Base-by-base conservation (phyloP, 257 asterid genomes). In the Fraxinus americana region DNA sequence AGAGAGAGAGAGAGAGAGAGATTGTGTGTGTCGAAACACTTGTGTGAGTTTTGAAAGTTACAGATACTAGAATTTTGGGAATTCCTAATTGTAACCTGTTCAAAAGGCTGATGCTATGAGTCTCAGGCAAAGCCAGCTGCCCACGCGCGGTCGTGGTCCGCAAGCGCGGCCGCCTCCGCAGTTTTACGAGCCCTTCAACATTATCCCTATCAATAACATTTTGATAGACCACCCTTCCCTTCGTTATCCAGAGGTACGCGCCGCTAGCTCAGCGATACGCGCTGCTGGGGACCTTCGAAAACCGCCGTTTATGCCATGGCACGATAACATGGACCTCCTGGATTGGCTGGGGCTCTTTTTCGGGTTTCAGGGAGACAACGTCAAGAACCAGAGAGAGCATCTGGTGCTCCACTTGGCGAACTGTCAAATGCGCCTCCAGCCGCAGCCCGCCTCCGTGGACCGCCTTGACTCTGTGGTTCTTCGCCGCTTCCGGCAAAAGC, bases 321-420 rank as follows among this genome's bases (percentile, higher is more conserved):
- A 79, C 73, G 92, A 89, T 66, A 36, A 71, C 66, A 85, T 88
- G 92, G 99, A 94, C 89, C 86, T 94, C 61, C 70, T 94, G 50
- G 96, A 92, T 86, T 94, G 99, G 99, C 81, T 94, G n/a, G 99
- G 98, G 16, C 88, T 87, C 48, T 94, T 90, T 90, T 94, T 94
- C 74, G 99, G 99, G n/a, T 94, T 94, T 87, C 99, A 94, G 61
- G 70, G 38, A 2, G 98, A 92, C 88, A 94, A 80, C 90, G 97
- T 92, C 38, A 87, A 90, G 86, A 94, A 94, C 81, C 99, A 94
- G 80, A 83, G 99, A 83, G 99, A 94, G 74, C 90, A 94, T 73
- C 75, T 94, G 83, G 99, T 94, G 67, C 98, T 92, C 45, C 98
- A 94, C 82, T 73, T 94, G 45, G 91, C 99, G 11, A 94, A 94